Base-by-base conservation (phyloP, 164 flowering plant species). In the Sextonia rubra region DNA sequence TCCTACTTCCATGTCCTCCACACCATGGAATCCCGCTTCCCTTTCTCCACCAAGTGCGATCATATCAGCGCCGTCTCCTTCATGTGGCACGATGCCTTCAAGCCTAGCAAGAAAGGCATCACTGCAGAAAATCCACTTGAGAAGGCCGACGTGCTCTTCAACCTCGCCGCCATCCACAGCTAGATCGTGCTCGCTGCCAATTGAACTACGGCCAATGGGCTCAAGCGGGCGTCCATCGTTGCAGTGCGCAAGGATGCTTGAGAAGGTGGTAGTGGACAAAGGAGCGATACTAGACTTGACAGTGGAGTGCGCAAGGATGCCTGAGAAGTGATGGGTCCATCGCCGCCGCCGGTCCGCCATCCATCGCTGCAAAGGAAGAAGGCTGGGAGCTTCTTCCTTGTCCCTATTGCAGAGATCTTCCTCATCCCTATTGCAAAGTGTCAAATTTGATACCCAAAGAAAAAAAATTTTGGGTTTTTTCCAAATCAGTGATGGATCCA, bases 111-210 rank as follows among this genome's bases (percentile, higher is more conserved):
- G 25, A n/a, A 95, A 91, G 81, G 91, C 96, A 0, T 67, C 88
- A 23, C 96, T 87, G 85, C 93, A 87, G 88, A 95, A 86, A 76
- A 86, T 95, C 29, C 93, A 90, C 72, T 95, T 12, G 99, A 95
- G 80, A 95, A 95, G 82, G 98, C 98, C 3, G 93, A 95, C 1
- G 88, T 94, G 11, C 75, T 94, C 74, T 94, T 94, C 77, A 92
- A 92, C 76, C 78, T 93, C 22, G 99, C 92, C 1, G 94, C 99
- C 0, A 88, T 90, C n/a, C 82, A 90, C 68, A 91, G 97, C 74
- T 97, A 92, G 87, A 88, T 95, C 30, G 99, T 89, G 52, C 69
- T 93, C 29, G 71, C 86, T 47, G 85, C 78, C 6, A 97, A 90
- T 64, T 77, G 97, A 58, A 56, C 89, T 12, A 71, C 89, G 0